Evolutionary conservation across 2,329 filamentous ascomycete species (phyloP), one percentile per base, ranked within the genome.

Genomic region (Aspergillus viridinutans): DNA sequence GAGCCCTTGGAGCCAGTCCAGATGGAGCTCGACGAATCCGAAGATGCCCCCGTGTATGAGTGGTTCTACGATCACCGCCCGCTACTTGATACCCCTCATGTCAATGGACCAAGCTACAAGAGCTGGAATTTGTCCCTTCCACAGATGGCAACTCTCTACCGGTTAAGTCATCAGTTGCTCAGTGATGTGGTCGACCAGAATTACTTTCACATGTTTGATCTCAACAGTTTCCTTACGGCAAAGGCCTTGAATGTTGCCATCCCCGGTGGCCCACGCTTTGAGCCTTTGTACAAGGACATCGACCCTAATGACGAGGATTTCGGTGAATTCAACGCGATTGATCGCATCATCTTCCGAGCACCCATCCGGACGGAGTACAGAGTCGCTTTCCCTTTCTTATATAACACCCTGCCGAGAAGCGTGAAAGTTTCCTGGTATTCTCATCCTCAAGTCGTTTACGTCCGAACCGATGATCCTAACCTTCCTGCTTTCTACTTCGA

Each of bases 251-350:
- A 99, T 66, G 93, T 99, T 53, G 93, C 95, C 9, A 90, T 99
- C 54, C 94, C 94, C n/a, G 94, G 94, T 71, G 95, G 94, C 9
- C 94, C 94, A 59, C 87, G 94, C 29, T 99, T 99, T 62, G 94
- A 99, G 75, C 94, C 94, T 25, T 75, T 99, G 21, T 99, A 97
- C 81, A 99, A 99, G 77, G 94, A 99, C 67, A 92, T 99, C 59
- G 92, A 99, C 73, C 94, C 94, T 1, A 99, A 99, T 67, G 93
- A 97, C 65, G 94, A 99, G 74, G 94, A 99, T 71, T 99, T 99
- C 76, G 94, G 94, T 75, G 94, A 99, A 75, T 99, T 99, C 82
- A 99, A 99, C 70, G 94, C 94, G 35, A 99, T 99, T 67, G 94
- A 99, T 70, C 90, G 95, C 65, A 99, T 99, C 76, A 99, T 99